These are phyloP conservation scores for Phragmites australis DNA, from an alignment of 176 grass and related monocot species.

Conservation along the genomic window DNA sequence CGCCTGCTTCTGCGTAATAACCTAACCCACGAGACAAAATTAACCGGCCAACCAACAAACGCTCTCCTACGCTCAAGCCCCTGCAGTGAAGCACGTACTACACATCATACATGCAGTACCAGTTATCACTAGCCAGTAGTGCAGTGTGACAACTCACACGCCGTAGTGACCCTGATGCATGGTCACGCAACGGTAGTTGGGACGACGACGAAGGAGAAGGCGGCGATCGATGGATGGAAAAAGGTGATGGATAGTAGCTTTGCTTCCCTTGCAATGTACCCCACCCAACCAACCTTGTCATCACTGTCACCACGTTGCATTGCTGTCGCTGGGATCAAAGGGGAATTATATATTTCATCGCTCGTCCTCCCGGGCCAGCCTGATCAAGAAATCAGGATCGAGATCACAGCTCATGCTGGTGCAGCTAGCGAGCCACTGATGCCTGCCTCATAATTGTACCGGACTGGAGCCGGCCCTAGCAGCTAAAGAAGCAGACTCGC, in stretches of 20 bases:
- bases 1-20: background rate
- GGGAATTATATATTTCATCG: background rate
- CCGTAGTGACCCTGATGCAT: background rate
- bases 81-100: background rate
- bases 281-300: slow-evolving; percentile 39
- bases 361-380: background rate
- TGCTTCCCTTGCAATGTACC: slow-evolving; percentile 72
- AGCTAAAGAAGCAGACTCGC: background rate
- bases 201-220: background rate
- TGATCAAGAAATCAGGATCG: background rate
- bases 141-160: background rate
- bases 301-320: slow-evolving; percentile 42
- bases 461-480: background rate
- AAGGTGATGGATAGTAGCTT: slow-evolving; percentile 41
- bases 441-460: slow-evolving; percentile 39
- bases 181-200: slow-evolving; percentile 27
- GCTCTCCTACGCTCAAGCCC: background rate
- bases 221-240: background rate
- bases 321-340: slow-evolving; percentile 25
- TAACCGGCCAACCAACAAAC: background rate
- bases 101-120: background rate
- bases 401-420: background rate
- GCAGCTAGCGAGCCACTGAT: background rate
- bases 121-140: background rate
- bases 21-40: background rate